Conservation (phyloP, 345 rosid genomes). For the Acer campestre region DNA sequence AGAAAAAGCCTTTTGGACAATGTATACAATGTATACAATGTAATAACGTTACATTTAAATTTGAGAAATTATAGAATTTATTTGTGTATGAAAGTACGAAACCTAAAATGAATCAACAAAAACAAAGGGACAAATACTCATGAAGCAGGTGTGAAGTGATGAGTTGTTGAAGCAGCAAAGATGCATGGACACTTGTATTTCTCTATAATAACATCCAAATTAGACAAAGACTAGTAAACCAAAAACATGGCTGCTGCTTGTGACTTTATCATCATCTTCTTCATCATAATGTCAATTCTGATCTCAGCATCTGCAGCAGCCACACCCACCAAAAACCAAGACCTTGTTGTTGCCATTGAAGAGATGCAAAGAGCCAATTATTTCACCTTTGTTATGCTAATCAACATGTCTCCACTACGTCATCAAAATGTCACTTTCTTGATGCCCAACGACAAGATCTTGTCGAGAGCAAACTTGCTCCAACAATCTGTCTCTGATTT, state of each 20-base stretch:
- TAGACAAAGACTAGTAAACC: background rate
- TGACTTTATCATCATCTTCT: conserved; percentile 16
- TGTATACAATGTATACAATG: no score
- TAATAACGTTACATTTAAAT: no score
- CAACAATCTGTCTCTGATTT: conserved; percentile 43
- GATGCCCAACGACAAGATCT: conserved; percentile 67
- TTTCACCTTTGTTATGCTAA: conserved; percentile 70
- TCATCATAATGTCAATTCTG: background rate
- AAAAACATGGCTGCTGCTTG: background rate
- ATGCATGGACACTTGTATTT: conserved; percentile 25
- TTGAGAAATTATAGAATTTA: no score
- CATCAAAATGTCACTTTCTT: conserved; percentile 60
- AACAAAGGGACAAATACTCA: conserved; percentile 11
- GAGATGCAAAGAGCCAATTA: conserved; percentile 80
- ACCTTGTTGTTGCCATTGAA: conserved; percentile 48
- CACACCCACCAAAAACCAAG: conserved; percentile 33
- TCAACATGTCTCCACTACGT: conserved; percentile 52
- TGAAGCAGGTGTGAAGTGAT: conserved; percentile 27
- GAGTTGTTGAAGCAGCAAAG: conserved; percentile 34
- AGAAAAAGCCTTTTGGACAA: no score
- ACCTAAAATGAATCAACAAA: background rate
- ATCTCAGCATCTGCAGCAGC: conserved; percentile 19
- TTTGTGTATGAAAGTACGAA: no score
- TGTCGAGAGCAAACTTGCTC: conserved; percentile 40
- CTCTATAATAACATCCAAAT: background rate